Base-by-base conservation (phyloP, 202 grass and related monocot species). In the Eragrostis tef region DNA sequence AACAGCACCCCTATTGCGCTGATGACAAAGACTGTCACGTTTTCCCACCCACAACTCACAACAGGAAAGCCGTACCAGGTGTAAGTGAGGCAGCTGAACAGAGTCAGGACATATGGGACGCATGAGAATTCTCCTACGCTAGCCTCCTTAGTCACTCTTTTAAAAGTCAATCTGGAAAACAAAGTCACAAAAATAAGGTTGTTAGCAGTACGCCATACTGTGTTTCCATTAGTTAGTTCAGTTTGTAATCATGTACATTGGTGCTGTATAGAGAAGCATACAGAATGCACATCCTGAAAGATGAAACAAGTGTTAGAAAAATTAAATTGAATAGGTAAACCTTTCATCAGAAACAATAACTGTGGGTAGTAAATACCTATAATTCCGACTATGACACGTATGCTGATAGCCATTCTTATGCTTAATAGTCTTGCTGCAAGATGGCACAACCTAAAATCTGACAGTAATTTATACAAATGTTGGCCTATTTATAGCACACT, bases 121-220 rank as follows among this genome's bases (percentile, higher is more conserved):
- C 87, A 87, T 52, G 87, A 92, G 50, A 82, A 92, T 60, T 89
- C 77, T 77, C 81, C 87, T 53, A 89, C 83, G n/a, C 72, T 89
- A 34, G 39, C 75, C 67, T 89, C 86, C 72, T 51, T 89, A 78
- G 87, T 82, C 53, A 92, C 81, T 80, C 73, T 79, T 60, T 61
- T 81, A 64, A 93, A 92, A 56, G 87, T 89, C 29, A 87, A 87
- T 89, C 90, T 92, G 82, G 6, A 34, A 73, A 89, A 24, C 39
- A 76, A 26, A 81, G 47, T 20, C 19, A 56, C 52, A 48, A 8
- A 20, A 64, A 79, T 13, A 34, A 14, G 56, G n/a, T 34, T 59
- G 54, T 80, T 42, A 64, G 15, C 52, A 64, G 50, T 56, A 36
- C 3, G 29, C 51, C 13, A 66, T 73, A 41, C 16, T 34, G 13